Conservation (phyloP, 2,329 filamentous ascomycete genomes). For the Pseudogymnoascus sp. region DNA sequence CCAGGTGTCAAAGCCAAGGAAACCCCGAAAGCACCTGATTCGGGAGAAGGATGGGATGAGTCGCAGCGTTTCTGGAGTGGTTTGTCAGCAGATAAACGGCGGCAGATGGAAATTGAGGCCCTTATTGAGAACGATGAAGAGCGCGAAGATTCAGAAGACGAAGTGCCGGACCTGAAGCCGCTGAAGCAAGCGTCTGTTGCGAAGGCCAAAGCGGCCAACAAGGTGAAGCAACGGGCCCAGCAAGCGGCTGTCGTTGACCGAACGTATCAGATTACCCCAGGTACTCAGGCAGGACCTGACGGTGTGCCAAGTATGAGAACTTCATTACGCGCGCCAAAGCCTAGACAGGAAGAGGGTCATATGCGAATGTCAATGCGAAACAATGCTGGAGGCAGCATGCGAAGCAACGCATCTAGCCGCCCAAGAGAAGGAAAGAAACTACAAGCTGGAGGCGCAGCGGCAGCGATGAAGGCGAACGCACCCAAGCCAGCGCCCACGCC, state of each 20-base stretch:
- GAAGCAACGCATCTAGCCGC: slow-evolving; percentile 11
- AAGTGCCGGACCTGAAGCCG: slow-evolving; percentile 27
- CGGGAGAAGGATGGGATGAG: slow-evolving; percentile 47
- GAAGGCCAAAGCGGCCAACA: slow-evolving; percentile 18
- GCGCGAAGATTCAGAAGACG: slow-evolving; percentile 29
- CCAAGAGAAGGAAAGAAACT: slow-evolving; percentile 7
- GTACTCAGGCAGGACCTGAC: slow-evolving; percentile 24
- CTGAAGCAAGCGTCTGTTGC: slow-evolving; percentile 14
- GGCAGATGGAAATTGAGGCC: slow-evolving; percentile 47
- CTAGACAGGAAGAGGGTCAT: slow-evolving; percentile 15
- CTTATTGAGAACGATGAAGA: slow-evolving; percentile 38
- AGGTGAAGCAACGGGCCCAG: not conserved
- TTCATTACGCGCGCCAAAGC: slow-evolving; percentile 35
- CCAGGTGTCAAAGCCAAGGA: slow-evolving; percentile 32
- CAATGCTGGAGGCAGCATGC: slow-evolving; percentile 4
- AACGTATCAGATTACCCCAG: slow-evolving; percentile 34
- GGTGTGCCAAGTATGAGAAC: slow-evolving; percentile 33
- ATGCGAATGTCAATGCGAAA: slow-evolving; percentile 21
- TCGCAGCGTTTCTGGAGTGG: slow-evolving; percentile 64
- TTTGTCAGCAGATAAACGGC: slow-evolving; percentile 53
- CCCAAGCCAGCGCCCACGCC: not conserved
- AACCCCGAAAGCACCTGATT: slow-evolving; percentile 16
- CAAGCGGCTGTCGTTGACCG: slow-evolving; percentile 14
- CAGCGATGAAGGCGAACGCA: slow-evolving; percentile 6
- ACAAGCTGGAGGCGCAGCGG: slow-evolving; percentile 17